A percentile compares a stretch with the other conserved stretches of the same genome.
Conservation (phyloP, 306 rosid genomes). For the Myrica gale region DNA sequence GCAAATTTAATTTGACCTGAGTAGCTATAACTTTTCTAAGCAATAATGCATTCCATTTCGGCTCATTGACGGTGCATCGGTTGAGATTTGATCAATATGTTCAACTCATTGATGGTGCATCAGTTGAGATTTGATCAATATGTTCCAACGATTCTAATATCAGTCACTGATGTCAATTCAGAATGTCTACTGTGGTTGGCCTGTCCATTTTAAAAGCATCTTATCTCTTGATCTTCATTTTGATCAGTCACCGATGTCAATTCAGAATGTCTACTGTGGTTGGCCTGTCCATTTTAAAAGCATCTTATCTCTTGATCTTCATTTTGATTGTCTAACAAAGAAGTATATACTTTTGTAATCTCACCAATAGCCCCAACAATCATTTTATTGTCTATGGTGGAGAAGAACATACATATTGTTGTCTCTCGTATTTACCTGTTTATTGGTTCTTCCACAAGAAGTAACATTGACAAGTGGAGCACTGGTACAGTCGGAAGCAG, state of each 20-base stretch:
- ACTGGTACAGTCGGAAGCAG: constrained; percentile 68
- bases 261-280: background rate
- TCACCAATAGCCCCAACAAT: background rate
- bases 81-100: background rate
- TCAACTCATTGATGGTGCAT: background rate
- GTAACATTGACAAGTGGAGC: constrained; percentile 20
- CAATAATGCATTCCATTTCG: background rate
- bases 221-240: constrained; percentile 2
- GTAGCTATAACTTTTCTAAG: background rate
- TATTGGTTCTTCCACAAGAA: background rate
- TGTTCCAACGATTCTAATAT: background rate
- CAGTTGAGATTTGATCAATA: background rate
- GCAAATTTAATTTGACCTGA: background rate
- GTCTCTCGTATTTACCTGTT: background rate
- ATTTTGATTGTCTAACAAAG: background rate
- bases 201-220: background rate
- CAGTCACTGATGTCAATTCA: background rate
- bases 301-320: background rate
- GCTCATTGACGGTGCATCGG: background rate
- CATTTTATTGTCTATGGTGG: background rate
- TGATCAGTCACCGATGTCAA: background rate
- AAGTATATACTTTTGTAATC: background rate
- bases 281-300: background rate
- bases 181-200: background rate
- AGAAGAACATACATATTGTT: background rate